A percentile compares a stretch with the other conserved stretches of the same genome.
Conservation (phyloP, 176 grass and related monocot species). For the Elaeis guineensis region DNA sequence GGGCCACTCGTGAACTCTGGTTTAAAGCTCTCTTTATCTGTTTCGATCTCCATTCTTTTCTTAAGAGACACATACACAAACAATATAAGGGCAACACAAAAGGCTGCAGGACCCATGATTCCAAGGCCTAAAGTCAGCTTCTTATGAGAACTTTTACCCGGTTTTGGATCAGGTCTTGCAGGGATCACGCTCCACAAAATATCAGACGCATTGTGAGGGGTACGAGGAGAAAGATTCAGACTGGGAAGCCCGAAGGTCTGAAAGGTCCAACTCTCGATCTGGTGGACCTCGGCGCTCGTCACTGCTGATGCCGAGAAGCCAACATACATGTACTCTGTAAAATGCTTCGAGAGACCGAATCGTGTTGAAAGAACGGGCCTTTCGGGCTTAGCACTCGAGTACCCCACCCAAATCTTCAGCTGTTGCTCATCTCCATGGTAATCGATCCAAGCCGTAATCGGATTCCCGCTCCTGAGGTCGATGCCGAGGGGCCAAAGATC, state of each 20-base stretch:
- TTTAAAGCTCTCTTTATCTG: slow-evolving; percentile 1
- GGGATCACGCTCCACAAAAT: slow-evolving; percentile 9
- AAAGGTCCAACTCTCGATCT: slow-evolving; percentile 45
- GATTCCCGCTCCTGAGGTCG: slow-evolving; percentile 22
- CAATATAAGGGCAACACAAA: slow-evolving; percentile 25
- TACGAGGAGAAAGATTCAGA: slow-evolving; percentile 6
- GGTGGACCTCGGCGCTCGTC: slow-evolving; percentile 18
- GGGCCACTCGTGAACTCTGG: slow-evolving; percentile 10
- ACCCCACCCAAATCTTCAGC: slow-evolving; percentile 32
- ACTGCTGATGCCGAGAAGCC: slow-evolving; percentile 26
- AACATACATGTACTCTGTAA: slow-evolving; percentile 42
- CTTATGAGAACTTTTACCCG: slow-evolving; percentile 1
- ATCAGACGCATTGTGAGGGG: slow-evolving; percentile 20
- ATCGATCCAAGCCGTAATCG: slow-evolving; percentile 28
- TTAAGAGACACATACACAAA: slow-evolving; percentile 32
- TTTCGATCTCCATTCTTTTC: slow-evolving; percentile 12
- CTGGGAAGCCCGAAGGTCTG: slow-evolving; percentile 11
- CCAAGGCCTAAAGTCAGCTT: slow-evolving; percentile 22
- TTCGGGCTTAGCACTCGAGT: slow-evolving; percentile 17
- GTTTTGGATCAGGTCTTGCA: neutral
- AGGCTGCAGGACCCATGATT: slow-evolving; percentile 9
- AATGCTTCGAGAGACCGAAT: slow-evolving; percentile 8
- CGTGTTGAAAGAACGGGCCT: slow-evolving; percentile 10
- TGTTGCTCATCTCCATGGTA: slow-evolving; percentile 13
- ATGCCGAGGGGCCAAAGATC: slow-evolving; percentile 16